These are phyloP conservation scores for Chlorophyllum brunneum DNA, from an alignment of 768 basidiomycete species.

Conservation along the genomic window DNA sequence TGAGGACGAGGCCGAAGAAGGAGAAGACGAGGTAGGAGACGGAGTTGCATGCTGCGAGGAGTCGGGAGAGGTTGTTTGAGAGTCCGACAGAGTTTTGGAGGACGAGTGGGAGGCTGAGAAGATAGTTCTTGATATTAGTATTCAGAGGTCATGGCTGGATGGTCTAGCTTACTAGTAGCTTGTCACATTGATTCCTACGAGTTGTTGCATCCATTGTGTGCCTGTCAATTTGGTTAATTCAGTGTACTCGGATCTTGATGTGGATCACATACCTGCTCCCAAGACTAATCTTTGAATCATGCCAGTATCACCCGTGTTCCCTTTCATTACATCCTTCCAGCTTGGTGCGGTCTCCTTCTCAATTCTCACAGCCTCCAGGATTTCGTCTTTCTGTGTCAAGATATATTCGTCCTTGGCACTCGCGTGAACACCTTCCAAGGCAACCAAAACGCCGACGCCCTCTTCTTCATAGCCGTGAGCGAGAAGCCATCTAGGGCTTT, in stretches of 20 bases:
- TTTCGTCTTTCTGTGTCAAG: conserved; percentile 34
- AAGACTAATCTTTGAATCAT: conserved; percentile 41
- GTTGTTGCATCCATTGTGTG: conserved; percentile 50
- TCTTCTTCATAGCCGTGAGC: conserved; percentile 41
- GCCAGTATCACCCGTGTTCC: conserved; percentile 39
- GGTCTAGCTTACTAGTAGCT: conserved; percentile 40
- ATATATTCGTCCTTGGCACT: conserved; percentile 33
- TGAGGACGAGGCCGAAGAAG: conserved; percentile 40
- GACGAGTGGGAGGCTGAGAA: conserved; percentile 39
- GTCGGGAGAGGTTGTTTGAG: conserved; percentile 43
- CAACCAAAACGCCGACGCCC: conserved; percentile 38
- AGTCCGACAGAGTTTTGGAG: conserved; percentile 49
- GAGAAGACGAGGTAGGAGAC: conserved; percentile 47
- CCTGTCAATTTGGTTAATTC: conserved; percentile 22
- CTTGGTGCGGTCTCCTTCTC: conserved; percentile 38
- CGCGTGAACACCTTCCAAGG: conserved; percentile 36
- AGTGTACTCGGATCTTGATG: neutral
- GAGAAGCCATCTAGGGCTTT: conserved; percentile 46
- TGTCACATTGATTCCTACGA: conserved; percentile 49
- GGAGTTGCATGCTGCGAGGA: conserved; percentile 50
- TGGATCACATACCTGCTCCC: conserved; percentile 32
- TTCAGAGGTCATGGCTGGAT: neutral
- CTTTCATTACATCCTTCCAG: conserved; percentile 38
- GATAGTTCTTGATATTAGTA: neutral
- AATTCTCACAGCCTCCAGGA: conserved; percentile 39